These are phyloP conservation scores for Pontederia crassipes DNA, from an alignment of 176 grass and related monocot genomes.

Conservation along the genomic window DNA sequence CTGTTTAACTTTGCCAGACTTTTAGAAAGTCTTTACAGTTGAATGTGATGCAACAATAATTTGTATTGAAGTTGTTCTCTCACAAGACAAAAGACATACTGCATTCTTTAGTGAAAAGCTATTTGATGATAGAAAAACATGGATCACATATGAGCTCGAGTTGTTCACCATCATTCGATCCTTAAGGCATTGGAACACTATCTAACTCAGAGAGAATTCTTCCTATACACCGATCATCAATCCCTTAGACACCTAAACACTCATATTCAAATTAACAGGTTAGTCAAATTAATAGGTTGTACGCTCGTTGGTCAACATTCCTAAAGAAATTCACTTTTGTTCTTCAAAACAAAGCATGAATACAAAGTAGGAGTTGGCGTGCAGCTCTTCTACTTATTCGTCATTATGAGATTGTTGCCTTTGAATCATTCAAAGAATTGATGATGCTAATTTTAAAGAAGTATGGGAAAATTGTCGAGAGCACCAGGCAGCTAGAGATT, in stretches of 20 bases:
- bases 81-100: too few species aligned
- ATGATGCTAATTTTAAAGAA: not conserved
- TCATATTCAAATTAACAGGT: too few species aligned
- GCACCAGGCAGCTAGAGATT: not conserved
- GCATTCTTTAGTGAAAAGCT: too few species aligned
- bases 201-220: too few species aligned
- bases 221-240: not conserved
- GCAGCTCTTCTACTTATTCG: not conserved
- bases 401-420: not conserved
- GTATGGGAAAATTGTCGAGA: not conserved
- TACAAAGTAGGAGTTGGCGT: not conserved
- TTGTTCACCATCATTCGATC: too few species aligned
- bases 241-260: not conserved
- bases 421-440: not conserved
- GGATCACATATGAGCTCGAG: too few species aligned
- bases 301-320: not conserved
- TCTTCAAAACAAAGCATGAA: not conserved
- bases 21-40: too few species aligned
- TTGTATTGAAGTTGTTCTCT: too few species aligned
- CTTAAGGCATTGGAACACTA: too few species aligned
- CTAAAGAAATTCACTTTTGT: not conserved
- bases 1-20: too few species aligned
- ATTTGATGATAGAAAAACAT: too few species aligned
- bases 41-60: too few species aligned
- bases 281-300: not conserved